Base-by-base conservation (phyloP, 2,329 filamentous ascomycete species). In the Pezizomycotina sp. region DNA sequence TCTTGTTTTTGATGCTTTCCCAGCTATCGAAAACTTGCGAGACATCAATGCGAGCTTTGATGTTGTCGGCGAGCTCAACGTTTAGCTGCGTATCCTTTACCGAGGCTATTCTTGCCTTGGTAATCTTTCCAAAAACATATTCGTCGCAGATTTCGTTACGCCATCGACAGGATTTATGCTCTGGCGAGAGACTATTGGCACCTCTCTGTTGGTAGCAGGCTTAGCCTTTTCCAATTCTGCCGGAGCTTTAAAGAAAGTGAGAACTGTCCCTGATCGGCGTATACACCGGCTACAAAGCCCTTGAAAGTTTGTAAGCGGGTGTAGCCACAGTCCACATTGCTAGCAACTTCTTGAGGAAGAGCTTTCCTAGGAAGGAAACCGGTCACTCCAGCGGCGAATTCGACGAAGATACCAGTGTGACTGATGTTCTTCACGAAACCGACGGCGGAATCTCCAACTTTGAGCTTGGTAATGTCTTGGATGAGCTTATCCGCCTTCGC, bases 81-180 rank as follows among this genome's bases (percentile, higher is more conserved):
- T 95, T 95, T 36, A 95, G 63, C 55, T 98, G 89, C 0, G 86
- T 93, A 31, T 76, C 75, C 58, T 92, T 92, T 53, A 93, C 63
- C 0, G 81, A 81, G n/a, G 70, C 69, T 27, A 98, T 70, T 49
- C 68, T 76, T 24, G 79, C 86, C 53, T 79, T 82, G 5, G 74
- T 73, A 29, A 77, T 55, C 47, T 68, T 76, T 34, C 86, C 86
- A 19, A 82, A 63, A 1, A 63, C 62, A 31, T 92, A 68, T 47
- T 92, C 81, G 28, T 74, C 71, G n/a, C 77, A 62, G 5, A 71
- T 68, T 21, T 60, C 63, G 80, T 64, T 4, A 60, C 63, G 5
- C 66, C 61, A 50, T 91, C 81, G 5, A 84, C 59, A 12, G 75
- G 64, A 45, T 77, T 71, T 22, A 62, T 50, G 18, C 64, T 57